Evolutionary conservation across 2,329 filamentous ascomycete genomes (phyloP), one percentile per base, ranked within the genome.

Genomic region (Geosmithia flava): DNA sequence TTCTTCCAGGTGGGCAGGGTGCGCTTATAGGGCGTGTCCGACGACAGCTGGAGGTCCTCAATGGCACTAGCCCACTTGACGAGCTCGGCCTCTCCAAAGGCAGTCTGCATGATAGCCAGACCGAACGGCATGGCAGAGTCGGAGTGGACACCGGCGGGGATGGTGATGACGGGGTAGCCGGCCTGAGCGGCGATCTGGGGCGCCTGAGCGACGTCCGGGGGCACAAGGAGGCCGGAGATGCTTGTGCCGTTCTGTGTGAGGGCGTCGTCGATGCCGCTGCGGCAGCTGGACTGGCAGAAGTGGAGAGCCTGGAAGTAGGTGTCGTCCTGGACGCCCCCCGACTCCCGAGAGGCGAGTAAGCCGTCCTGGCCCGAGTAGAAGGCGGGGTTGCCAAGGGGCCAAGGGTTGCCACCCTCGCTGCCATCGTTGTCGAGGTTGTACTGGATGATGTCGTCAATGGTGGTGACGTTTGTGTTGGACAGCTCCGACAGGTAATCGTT

Each of bases 151-250:
- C 80, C 80, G 0, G 73, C 80, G 0, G 85, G 85, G 1, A 89
- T 59, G 0, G 83, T 86, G 46, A 88, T 70, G 58, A 85, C 72
- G 0, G 84, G 85, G 57, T 88, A 89, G 0, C 84, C 83, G 5
- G 85, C 85, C 63, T 88, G 83, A 0, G 85, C 85, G 0, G 83
- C 80, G 50, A 86, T 76, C 62, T 86, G 79, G 52, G 79, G 79
- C 3, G 76, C 76, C 59, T 85, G 81, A 0, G 74, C 83, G 3
- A 83, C 80, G 56, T 84, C 78, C 0, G 82, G 71, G 5, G 84
- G 84, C 0, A 86, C 80, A 1, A 90, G 68, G 2, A 89, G 67
- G 2, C 75, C 84, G 49, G 79, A 72, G 1, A 88, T 66, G 19
- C 62, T 65, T 45, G 58, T 61, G 3, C 65, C 66, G 20, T 68